Conservation (phyloP, 1,139 yeast genomes). For the Blastobotrys petasosporus region DNA sequence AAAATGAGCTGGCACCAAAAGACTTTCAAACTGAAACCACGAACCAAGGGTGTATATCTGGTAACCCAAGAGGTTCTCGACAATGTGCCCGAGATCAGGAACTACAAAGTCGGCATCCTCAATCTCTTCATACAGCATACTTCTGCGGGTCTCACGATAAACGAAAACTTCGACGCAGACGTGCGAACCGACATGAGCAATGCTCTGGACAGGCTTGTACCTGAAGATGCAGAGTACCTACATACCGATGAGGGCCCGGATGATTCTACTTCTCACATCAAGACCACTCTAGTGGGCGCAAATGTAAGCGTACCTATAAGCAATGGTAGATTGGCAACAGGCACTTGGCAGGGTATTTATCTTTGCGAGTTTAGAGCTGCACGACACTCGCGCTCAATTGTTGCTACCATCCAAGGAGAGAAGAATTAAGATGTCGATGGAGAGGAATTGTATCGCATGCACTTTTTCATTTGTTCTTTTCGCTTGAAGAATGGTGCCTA, state of each 20-base stretch:
- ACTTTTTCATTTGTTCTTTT: no score
- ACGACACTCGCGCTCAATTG: slow-evolving; percentile 56
- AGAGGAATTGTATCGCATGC: no score
- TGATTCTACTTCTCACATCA: slow-evolving; percentile 79
- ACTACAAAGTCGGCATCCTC: slow-evolving; percentile 57
- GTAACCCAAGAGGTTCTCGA: slow-evolving; percentile 58
- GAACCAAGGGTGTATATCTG: slow-evolving; percentile 63
- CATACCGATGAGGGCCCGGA: slow-evolving; percentile 74
- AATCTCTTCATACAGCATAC: slow-evolving; percentile 73
- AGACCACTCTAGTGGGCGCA: slow-evolving; percentile 60
- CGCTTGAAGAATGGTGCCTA: no score
- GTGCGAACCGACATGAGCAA: slow-evolving; percentile 64
- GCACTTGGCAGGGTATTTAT: slow-evolving; percentile 85
- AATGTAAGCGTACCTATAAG: slow-evolving; percentile 60
- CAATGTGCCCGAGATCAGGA: slow-evolving; percentile 53
- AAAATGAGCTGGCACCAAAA: slow-evolving; percentile 37
- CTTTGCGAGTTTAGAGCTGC: slow-evolving; percentile 64
- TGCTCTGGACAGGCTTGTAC: slow-evolving; percentile 59
- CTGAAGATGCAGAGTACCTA: slow-evolving; percentile 57
- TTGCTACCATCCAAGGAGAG: slow-evolving; percentile 70
- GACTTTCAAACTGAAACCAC: slow-evolving; percentile 50
- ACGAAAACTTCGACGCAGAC: slow-evolving; percentile 77
- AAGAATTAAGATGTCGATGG: slow-evolving; percentile 12
- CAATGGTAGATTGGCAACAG: slow-evolving; percentile 61
- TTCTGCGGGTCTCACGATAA: slow-evolving; percentile 67